Conservation (phyloP, 2,329 filamentous ascomycete genomes). For the Coniochaeta ligniaria region DNA sequence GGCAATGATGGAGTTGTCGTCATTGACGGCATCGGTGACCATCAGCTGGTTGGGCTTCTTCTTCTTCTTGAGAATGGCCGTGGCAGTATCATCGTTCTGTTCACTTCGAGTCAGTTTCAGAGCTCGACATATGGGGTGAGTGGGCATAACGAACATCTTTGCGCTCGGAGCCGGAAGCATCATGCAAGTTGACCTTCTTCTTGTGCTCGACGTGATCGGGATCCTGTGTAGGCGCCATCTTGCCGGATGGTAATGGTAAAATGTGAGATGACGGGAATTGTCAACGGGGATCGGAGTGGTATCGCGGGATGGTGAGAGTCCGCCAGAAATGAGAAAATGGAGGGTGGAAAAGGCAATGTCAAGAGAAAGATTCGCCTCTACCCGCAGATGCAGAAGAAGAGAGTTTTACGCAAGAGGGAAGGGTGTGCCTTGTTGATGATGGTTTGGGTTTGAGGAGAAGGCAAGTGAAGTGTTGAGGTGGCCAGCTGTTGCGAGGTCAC, state of each 20-base stretch:
- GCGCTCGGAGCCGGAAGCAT: constrained; percentile 80
- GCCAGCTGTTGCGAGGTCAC: constrained; percentile 3
- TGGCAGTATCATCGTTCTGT: constrained; percentile 84
- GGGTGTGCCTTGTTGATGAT: constrained; percentile 4
- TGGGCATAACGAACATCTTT: constrained; percentile 59
- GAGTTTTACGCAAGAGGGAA: constrained; percentile 3
- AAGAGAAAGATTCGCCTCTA: constrained; percentile 1
- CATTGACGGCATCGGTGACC: constrained; percentile 97
- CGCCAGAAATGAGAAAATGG: not conserved
- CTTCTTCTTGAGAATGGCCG: constrained; percentile 99
- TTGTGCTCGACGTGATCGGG: constrained; percentile 54
- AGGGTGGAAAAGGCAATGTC: not conserved
- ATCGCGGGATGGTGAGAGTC: not conserved
- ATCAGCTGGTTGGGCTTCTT: constrained; percentile 99
- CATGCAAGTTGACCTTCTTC: constrained; percentile 80
- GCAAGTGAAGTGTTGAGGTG: not conserved
- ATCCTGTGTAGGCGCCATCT: constrained; percentile 61
- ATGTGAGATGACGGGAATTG: not conserved
- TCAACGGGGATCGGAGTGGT: not conserved
- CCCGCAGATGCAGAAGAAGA: constrained; percentile 5
- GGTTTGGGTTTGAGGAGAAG: constrained; percentile 1
- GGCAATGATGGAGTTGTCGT: constrained; percentile 99
- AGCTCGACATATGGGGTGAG: constrained; percentile 2
- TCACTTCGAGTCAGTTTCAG: constrained; percentile 16
- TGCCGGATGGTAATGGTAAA: constrained; percentile 24